A percentile compares a stretch with the other conserved stretches of the same genome.
Evolutionary conservation across 2,329 filamentous ascomycete genomes (phyloP).

Genomic region (Scytalidium sp.): DNA sequence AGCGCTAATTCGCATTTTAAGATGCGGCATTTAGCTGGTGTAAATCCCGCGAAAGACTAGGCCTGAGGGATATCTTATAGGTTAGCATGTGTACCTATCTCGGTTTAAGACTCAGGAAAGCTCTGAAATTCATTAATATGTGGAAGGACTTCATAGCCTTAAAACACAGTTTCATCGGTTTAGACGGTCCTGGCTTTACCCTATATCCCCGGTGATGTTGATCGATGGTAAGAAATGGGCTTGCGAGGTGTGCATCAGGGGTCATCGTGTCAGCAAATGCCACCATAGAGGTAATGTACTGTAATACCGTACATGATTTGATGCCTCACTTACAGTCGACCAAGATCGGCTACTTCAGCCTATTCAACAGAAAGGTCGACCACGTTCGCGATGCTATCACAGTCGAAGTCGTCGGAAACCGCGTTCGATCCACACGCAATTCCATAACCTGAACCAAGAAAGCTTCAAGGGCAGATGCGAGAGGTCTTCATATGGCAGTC

Average conservation of each 20-base stretch:
- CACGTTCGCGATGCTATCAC: background rate
- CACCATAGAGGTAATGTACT: slow-evolving; percentile 78
- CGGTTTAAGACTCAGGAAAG: background rate
- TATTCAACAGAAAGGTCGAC: background rate
- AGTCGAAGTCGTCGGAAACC: background rate
- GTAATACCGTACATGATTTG: background rate
- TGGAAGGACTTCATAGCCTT: too few relatives aligned
- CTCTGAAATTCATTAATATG: background rate
- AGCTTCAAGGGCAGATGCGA: background rate
- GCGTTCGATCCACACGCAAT: background rate
- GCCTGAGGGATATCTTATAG: too few relatives aligned
- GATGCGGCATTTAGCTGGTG: background rate
- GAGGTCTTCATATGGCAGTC: too few relatives aligned
- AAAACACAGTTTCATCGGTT: background rate
- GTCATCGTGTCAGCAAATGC: slow-evolving; percentile 95
- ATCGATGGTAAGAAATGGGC: slow-evolving; percentile 93
- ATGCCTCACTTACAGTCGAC: background rate
- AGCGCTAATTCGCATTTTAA: background rate
- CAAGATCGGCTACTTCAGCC: background rate
- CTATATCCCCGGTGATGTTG: slow-evolving; percentile 50
- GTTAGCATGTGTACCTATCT: background rate
- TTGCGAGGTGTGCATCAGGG: slow-evolving; percentile 93
- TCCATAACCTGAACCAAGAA: background rate
- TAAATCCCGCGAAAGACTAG: background rate
- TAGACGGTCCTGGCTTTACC: background rate